Conservation (phyloP, 1,284 basidiomycete genomes). For the Amylostereum areolatum region DNA sequence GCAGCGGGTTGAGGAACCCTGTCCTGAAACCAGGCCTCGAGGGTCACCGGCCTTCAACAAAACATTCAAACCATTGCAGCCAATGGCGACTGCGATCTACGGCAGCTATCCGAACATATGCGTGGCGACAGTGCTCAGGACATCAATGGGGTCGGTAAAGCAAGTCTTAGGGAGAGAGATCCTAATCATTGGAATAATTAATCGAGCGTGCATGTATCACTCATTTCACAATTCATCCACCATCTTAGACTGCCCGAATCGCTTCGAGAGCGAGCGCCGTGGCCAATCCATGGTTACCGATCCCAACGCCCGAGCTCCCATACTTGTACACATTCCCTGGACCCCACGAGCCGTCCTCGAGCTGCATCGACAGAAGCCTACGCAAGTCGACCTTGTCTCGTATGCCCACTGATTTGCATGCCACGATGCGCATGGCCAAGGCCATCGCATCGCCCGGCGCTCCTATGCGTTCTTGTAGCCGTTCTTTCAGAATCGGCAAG, state of each 20-base stretch:
- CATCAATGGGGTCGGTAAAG: too few species aligned
- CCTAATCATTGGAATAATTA: too few species aligned
- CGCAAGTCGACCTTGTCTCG: constrained; percentile 31
- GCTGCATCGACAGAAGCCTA: constrained; percentile 31
- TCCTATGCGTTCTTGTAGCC: constrained; percentile 39
- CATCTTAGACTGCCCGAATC: constrained; percentile 5
- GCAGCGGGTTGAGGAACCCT: too few species aligned
- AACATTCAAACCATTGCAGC: too few species aligned
- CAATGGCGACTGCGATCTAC: too few species aligned
- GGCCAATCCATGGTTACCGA: constrained; percentile 34
- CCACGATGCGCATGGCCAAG: constrained; percentile 37
- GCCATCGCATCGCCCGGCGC: constrained; percentile 33
- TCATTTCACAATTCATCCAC: neutral
- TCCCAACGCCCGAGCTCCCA: constrained; percentile 29
- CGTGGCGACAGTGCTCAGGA: too few species aligned
- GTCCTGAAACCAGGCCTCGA: too few species aligned
- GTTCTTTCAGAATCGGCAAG: constrained; percentile 28
- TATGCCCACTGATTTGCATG: constrained; percentile 30
- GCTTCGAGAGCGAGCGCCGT: constrained; percentile 24
- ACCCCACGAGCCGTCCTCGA: constrained; percentile 38
- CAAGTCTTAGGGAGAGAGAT: too few species aligned
- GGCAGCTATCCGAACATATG: too few species aligned
- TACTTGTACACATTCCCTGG: constrained; percentile 39
- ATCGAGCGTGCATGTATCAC: too few species aligned
- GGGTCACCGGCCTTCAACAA: too few species aligned